A percentile compares a stretch with the other conserved stretches of the same genome.
Evolutionary conservation across 2,329 filamentous ascomycete species (phyloP).

Genomic region (Pseudogymnoascus sp.): DNA sequence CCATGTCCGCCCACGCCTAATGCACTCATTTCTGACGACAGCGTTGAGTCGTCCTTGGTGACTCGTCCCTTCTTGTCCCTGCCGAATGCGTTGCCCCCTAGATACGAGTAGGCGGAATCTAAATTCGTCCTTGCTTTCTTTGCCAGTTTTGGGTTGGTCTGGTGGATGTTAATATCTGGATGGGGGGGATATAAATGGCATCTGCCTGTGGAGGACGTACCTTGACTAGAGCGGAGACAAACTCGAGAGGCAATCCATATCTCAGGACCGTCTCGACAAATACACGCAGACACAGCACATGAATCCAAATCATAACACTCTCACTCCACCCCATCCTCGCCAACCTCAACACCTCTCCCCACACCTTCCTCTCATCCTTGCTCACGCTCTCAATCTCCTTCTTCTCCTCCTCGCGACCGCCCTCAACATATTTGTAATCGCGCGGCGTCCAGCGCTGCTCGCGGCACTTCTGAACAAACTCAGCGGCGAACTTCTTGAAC

Average conservation of each 20-base stretch:
- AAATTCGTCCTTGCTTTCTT: conserved; percentile 73
- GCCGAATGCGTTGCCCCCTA: conserved; percentile 89
- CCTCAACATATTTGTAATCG: conserved; percentile 88
- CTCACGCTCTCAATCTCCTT: conserved; percentile 74
- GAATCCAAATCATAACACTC: conserved; percentile 90
- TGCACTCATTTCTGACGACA: conserved; percentile 76
- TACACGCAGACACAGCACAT: conserved; percentile 80
- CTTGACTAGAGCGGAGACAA: conserved; percentile 75
- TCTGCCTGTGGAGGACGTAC: conserved; percentile 40
- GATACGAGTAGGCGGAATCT: conserved; percentile 78
- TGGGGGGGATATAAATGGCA: background rate
- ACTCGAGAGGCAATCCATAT: conserved; percentile 86
- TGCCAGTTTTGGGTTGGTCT: conserved; percentile 76
- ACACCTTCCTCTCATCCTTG: conserved; percentile 82
- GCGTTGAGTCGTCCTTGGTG: conserved; percentile 75
- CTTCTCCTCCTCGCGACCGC: conserved; percentile 80
- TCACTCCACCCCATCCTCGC: conserved; percentile 92
- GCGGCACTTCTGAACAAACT: conserved; percentile 86
- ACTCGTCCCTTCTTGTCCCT: conserved; percentile 89
- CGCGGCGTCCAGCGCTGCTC: conserved; percentile 92
- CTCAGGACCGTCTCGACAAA: conserved; percentile 98
- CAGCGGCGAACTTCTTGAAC: conserved; percentile 82
- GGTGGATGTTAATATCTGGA: conserved; percentile 17
- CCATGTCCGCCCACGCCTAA: conserved; percentile 53
- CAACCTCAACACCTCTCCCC: conserved; percentile 81